phyloP scores from a whole-genome alignment of 1,284 basidiomycete genomes.

The Ustilago shanxiensis region DNA sequence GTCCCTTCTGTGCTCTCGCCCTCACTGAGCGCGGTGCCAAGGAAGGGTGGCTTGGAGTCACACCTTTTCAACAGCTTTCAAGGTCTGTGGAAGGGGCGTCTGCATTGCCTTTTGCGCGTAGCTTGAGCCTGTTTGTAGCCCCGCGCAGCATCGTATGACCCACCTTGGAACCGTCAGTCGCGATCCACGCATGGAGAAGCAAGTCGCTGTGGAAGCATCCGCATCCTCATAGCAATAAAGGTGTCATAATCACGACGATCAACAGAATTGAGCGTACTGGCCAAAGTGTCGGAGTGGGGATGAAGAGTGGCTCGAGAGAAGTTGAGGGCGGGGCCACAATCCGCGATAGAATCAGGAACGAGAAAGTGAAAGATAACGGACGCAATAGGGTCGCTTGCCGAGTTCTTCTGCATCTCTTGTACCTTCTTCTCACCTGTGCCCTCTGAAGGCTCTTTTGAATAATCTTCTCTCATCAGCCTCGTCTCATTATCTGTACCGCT shows the following conservation, averaged over 20 bases:
- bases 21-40: neutral
- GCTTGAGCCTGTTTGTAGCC: neutral
- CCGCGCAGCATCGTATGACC: neutral
- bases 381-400: constrained; percentile 4
- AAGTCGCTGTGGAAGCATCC: too few species aligned
- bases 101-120: neutral
- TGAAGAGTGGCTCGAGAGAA: neutral
- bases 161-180: too few species aligned
- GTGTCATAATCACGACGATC: neutral
- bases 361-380: constrained; percentile 1
- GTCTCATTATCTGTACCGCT: neutral
- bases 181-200: too few species aligned
- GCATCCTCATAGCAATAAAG: too few species aligned
- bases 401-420: neutral
- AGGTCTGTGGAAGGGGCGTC: neutral
- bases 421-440: neutral
- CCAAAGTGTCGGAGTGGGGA: neutral
- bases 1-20: neutral
- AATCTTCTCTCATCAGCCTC: neutral
- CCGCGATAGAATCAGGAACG: neutral
- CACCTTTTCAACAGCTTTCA: neutral
- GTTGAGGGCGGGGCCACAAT: neutral
- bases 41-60: neutral
- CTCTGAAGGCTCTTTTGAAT: too few species aligned
- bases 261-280: neutral